Base-by-base conservation (phyloP, 352 stramenopile species). In the Globisporangium recalcitrans region DNA sequence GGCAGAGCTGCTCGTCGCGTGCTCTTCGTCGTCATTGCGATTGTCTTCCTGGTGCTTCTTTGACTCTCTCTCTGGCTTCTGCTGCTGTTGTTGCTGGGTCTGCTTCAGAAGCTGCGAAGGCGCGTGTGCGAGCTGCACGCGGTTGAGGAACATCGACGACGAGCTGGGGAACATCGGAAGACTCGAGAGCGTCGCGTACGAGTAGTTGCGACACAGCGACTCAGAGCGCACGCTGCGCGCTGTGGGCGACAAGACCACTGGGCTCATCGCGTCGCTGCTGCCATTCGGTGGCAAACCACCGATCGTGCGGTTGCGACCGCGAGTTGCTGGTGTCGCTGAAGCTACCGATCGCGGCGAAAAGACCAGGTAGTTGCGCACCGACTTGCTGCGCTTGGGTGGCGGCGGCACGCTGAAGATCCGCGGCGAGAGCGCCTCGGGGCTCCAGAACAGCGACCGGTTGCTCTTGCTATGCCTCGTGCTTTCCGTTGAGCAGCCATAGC, bases 71-170 rank as follows among this genome's bases (percentile, higher is more conserved):
- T 14, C 14, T 2, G 34, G 16, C 4, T 53, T 40, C 16, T 52
- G 8, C 3, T 53, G 55, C 19, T 21, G 22, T 40, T 48, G 58
- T 0, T 21, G 10, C n/a, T 52, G 36, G 36, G 36, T 22, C 7
- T n/a, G n/a, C n/a, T 42, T 56, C 9, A 57, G n/a, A 16, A 59
- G 49, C 34, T 53, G 49, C 36, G 49, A 59, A 14, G 60, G 29
- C 31, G 52, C 60, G 16, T 40, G 60, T 19, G 38, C 40, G 38
- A 51, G 29, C 52, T 60, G 60, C 29, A 65, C 40, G 60, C 40
- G 52, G 19, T 42, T 51, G 4, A 66, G 26, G 32, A 66, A 66
- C 60, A 66, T 60, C 2, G 60, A 66, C 42, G 60, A 49, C n/a
- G 60, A 34, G 42, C 40, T 61, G 10, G 60, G 60, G 31, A 61